Evolutionary conservation across 176 grass and related monocot genomes (phyloP).

Genomic region (Olyra latifolia): DNA sequence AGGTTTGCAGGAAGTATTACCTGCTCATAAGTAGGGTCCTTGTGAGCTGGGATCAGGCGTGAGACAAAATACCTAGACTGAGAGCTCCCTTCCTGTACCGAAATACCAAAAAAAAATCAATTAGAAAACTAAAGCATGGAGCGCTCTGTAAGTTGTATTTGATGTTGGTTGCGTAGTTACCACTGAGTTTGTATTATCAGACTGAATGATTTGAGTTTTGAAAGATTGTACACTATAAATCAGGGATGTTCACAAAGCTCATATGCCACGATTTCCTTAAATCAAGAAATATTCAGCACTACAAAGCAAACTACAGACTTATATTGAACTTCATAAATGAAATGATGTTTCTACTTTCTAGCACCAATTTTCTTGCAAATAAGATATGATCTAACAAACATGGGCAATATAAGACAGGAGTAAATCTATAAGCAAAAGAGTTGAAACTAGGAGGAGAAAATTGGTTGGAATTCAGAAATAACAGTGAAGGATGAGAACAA

Average conservation of each 20-base stretch:
- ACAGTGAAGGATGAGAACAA: slow-evolving; percentile 15
- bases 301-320: slow-evolving; percentile 13
- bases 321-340: neutral
- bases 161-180: slow-evolving; percentile 10
- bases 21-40: slow-evolving; percentile 99
- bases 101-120: slow-evolving; percentile 16
- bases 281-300: neutral
- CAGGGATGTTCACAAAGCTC: neutral
- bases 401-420: neutral
- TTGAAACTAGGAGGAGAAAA: slow-evolving; percentile 1
- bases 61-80: slow-evolving; percentile 97
- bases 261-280: neutral
- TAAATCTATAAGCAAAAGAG: slow-evolving; percentile 2
- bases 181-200: neutral
- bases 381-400: slow-evolving; percentile 15
- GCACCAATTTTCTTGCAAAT: neutral
- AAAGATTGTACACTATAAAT: neutral
- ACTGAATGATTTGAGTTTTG: neutral
- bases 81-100: slow-evolving; percentile 83
- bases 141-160: neutral
- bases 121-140: slow-evolving; percentile 31
- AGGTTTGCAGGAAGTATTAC: slow-evolving; percentile 36
- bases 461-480: neutral
- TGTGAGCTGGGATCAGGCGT: slow-evolving; percentile 97
- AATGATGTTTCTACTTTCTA: neutral